Percentiles rank a stretch among this genome's conserved stretches.
phyloP scores from a whole-genome alignment of 1,284 basidiomycete species.

The Ceratobasidium sp. region DNA sequence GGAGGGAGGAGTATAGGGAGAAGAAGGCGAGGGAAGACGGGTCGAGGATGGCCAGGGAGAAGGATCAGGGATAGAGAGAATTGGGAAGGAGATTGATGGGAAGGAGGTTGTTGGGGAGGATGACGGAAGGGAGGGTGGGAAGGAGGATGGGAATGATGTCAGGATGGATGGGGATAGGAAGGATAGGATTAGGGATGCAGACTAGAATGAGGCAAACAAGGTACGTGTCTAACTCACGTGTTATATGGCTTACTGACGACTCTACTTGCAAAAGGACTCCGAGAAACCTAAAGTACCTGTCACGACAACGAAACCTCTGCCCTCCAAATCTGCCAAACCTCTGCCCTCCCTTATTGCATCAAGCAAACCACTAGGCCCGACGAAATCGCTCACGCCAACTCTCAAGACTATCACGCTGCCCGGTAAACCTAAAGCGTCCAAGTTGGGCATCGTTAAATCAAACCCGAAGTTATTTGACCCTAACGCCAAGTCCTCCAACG shows the following conservation, averaged over 20 bases:
- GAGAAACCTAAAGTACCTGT: neutral
- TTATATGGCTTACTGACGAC: neutral
- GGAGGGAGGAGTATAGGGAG: neutral
- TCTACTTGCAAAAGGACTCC: neutral
- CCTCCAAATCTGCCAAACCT: constrained; percentile 4
- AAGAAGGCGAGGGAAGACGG: too few relatives aligned
- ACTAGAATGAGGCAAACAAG: neutral
- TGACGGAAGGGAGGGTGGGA: constrained; percentile 15
- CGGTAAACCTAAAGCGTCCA: constrained; percentile 11
- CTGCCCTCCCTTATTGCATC: neutral
- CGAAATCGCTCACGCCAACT: constrained; percentile 28
- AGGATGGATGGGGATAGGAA: constrained; percentile 9
- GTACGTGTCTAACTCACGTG: neutral
- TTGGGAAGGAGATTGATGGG: neutral
- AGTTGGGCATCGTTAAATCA: neutral
- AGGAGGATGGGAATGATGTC: constrained; percentile 1
- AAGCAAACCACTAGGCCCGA: neutral
- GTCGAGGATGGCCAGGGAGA: neutral
- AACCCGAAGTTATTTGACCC: neutral
- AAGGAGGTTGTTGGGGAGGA: too few relatives aligned
- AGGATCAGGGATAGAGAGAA: neutral
- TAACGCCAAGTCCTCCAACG: too few relatives aligned
- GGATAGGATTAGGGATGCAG: neutral
- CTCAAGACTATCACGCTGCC: constrained; percentile 20
- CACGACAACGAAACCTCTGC: neutral